Conservation (phyloP, 2,329 filamentous ascomycete genomes). For the Cladobotryum mycophilum region DNA sequence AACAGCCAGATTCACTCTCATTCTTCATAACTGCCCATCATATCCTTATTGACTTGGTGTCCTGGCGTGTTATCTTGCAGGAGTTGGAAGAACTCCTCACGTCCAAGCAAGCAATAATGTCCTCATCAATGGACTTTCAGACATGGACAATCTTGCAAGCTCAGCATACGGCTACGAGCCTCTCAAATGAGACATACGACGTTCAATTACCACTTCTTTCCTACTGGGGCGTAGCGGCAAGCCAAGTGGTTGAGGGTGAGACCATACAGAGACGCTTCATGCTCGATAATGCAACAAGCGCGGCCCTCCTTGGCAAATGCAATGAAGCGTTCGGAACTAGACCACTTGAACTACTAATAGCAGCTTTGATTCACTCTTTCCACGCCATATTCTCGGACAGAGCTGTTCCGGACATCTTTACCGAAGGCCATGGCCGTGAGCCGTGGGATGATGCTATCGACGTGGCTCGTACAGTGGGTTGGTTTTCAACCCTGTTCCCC, state of each 20-base stretch:
- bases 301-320: slow-evolving; percentile 2
- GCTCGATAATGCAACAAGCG: slow-evolving; percentile 3
- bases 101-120: neutral
- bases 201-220: neutral
- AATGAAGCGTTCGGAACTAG: slow-evolving; percentile 10
- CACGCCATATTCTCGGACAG: slow-evolving; percentile 20
- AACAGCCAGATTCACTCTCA: neutral
- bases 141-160: neutral
- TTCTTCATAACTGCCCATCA: slow-evolving; percentile 27
- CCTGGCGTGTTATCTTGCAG: slow-evolving; percentile 36
- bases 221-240: neutral
- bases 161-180: slow-evolving; percentile 1
- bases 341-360: slow-evolving; percentile 11
- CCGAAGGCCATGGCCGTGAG: slow-evolving; percentile 29
- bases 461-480: slow-evolving; percentile 27
- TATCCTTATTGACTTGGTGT: slow-evolving; percentile 35
- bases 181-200: neutral
- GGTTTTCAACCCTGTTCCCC: slow-evolving; percentile 30
- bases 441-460: slow-evolving; percentile 23
- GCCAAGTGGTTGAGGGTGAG: neutral
- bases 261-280: neutral
- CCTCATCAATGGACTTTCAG: neutral
- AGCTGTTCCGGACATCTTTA: slow-evolving; percentile 20
- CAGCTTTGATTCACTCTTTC: slow-evolving; percentile 22
- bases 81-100: slow-evolving; percentile 34